Evolutionary conservation across 2,329 filamentous ascomycete genomes (phyloP).

Genomic region (Cladobotryum mycophilum): DNA sequence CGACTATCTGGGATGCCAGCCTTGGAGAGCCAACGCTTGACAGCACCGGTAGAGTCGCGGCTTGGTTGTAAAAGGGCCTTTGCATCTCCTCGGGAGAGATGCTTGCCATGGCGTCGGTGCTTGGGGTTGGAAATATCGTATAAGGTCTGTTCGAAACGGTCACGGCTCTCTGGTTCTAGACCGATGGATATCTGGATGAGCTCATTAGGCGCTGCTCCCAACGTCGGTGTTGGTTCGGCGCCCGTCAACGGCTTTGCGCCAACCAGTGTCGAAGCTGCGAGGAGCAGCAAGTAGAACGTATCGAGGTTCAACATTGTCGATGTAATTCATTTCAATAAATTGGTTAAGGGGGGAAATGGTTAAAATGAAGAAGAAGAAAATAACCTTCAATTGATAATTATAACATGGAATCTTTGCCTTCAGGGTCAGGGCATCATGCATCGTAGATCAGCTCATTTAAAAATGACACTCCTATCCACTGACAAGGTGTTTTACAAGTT

Average conservation of each 20-base stretch:
- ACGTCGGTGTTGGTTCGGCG: conserved; percentile 14
- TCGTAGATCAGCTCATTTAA: no score
- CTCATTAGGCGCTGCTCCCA: conserved; percentile 11
- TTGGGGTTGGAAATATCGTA: conserved; percentile 43
- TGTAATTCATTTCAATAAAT: background rate
- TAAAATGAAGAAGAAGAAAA: no score
- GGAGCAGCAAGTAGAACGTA: background rate
- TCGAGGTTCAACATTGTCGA: background rate
- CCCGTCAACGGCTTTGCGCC: conserved; percentile 14
- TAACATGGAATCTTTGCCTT: no score
- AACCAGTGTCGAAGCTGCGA: background rate
- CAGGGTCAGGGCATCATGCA: no score
- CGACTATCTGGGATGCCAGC: conserved; percentile 31
- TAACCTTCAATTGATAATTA: no score
- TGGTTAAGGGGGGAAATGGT: no score
- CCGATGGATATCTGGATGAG: conserved; percentile 26
- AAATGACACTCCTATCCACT: no score
- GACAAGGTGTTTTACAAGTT: no score
- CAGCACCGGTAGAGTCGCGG: conserved; percentile 29
- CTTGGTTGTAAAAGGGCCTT: conserved; percentile 42
- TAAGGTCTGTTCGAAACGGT: conserved; percentile 37
- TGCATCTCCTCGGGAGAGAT: conserved; percentile 43
- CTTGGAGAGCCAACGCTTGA: conserved; percentile 40
- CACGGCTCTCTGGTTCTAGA: conserved; percentile 19
- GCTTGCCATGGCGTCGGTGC: conserved; percentile 40